Evolutionary conservation across 352 stramenopile genomes (phyloP).

Genomic region (Aphanomyces stellatus): DNA sequence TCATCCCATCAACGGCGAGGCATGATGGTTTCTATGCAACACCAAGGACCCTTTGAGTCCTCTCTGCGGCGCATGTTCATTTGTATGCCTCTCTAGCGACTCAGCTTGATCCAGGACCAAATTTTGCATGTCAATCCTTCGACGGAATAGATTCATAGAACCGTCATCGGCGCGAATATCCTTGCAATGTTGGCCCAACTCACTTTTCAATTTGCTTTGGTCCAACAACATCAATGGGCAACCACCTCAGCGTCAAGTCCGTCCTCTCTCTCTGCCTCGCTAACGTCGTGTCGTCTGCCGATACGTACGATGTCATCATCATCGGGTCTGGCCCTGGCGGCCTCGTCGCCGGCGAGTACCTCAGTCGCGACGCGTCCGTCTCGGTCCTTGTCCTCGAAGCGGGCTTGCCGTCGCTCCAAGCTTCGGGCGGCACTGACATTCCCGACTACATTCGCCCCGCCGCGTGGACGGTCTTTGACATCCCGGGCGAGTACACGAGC

Average conservation of each 20-base stretch:
- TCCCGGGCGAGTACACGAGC: conserved; percentile 50
- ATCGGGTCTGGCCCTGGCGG: conserved; percentile 47
- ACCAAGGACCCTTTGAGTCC: no score
- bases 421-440: conserved; percentile 35
- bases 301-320: conserved; percentile 42
- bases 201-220: background rate
- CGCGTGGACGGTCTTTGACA: conserved; percentile 48
- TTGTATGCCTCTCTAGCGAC: no score
- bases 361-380: conserved; percentile 27
- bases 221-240: background rate
- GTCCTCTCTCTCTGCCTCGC: no score
- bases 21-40: no score
- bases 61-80: no score
- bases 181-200: no score
- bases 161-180: no score
- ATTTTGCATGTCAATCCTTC: no score
- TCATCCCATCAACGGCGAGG: no score
- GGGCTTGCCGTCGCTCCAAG: conserved; percentile 18
- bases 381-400: conserved; percentile 14
- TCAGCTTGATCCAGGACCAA: no score
- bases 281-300: no score
- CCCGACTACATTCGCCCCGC: conserved; percentile 31
- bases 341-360: conserved; percentile 47
- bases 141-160: no score
- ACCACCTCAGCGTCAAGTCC: background rate